A percentile compares a stretch with the other conserved stretches of the same genome.
Conservation (phyloP, 345 rosid species). For the Ceriops tagal region DNA sequence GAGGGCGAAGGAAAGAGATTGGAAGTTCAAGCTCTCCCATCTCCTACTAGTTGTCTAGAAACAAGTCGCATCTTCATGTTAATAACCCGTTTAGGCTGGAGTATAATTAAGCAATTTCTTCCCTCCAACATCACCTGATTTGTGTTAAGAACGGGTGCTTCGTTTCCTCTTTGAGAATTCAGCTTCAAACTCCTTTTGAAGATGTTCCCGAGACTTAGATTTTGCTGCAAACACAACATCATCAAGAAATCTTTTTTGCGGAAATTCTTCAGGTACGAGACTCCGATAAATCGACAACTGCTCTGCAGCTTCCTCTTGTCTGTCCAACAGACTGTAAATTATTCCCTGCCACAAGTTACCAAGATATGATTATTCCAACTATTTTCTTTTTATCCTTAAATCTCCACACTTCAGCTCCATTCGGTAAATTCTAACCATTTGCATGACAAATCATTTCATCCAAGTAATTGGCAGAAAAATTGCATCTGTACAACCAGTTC, state of each 20-base stretch:
- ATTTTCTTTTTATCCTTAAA: background rate
- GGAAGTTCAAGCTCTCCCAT: too few relatives aligned
- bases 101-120: background rate
- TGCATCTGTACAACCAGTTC: too few relatives aligned
- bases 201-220: constrained; percentile 46
- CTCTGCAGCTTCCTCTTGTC: constrained; percentile 68
- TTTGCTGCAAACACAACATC: constrained; percentile 73
- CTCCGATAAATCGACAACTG: constrained; percentile 67
- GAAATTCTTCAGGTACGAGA: constrained; percentile 87
- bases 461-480: background rate
- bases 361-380: background rate
- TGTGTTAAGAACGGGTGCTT: background rate
- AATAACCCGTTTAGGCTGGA: too few relatives aligned
- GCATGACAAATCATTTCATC: background rate
- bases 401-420: background rate
- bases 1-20: too few relatives aligned
- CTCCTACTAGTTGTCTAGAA: too few relatives aligned
- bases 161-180: constrained; percentile 30
- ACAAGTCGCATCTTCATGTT: too few relatives aligned
- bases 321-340: constrained; percentile 71
- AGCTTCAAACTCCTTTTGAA: constrained; percentile 51
- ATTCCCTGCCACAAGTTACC: constrained; percentile 55
- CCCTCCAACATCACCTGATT: too few relatives aligned
- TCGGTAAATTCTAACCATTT: background rate
- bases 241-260: constrained; percentile 72